Percentiles rank a stretch among this genome's conserved stretches.
Conservation (phyloP, 1,284 basidiomycete species). For the Takashimella tepidaria region DNA sequence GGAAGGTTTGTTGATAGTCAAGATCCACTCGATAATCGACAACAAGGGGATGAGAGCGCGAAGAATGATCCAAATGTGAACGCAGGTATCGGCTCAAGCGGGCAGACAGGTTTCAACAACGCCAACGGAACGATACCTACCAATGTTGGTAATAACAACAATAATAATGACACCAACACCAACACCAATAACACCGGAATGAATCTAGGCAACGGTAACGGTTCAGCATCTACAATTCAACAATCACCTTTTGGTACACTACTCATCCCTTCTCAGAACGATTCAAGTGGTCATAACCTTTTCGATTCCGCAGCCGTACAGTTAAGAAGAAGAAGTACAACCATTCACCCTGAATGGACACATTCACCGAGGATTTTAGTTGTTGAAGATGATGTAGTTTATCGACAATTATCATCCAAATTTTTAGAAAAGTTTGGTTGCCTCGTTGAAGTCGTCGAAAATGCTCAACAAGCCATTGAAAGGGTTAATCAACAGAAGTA, state of each 20-base stretch:
- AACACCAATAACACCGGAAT: not conserved
- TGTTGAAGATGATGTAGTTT: constrained; percentile 93
- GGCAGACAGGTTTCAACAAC: no score
- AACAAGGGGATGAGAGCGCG: no score
- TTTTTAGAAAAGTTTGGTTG: constrained; percentile 95
- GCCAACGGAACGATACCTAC: not conserved
- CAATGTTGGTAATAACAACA: not conserved
- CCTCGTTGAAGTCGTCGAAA: constrained; percentile 84
- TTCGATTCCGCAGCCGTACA: constrained; percentile 5
- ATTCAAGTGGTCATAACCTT: not conserved
- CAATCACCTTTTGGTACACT: constrained; percentile 22
- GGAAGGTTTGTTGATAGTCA: constrained; percentile 6
- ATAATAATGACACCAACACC: not conserved
- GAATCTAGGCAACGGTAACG: not conserved
- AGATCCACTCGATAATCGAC: constrained; percentile 22
- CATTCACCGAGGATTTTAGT: constrained; percentile 80
- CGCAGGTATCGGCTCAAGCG: no score
- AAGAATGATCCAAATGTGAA: no score
- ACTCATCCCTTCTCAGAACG: not conserved
- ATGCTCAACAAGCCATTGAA: constrained; percentile 88
- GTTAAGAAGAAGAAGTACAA: constrained; percentile 47
- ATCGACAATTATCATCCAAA: constrained; percentile 79
- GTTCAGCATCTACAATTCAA: constrained; percentile 5
- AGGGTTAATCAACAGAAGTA: constrained; percentile 94
- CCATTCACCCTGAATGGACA: constrained; percentile 83